Evolutionary conservation across 139 green algal genomes (phyloP), one percentile per base, ranked within the genome.

Genomic region (Klebsormidium nitens): DNA sequence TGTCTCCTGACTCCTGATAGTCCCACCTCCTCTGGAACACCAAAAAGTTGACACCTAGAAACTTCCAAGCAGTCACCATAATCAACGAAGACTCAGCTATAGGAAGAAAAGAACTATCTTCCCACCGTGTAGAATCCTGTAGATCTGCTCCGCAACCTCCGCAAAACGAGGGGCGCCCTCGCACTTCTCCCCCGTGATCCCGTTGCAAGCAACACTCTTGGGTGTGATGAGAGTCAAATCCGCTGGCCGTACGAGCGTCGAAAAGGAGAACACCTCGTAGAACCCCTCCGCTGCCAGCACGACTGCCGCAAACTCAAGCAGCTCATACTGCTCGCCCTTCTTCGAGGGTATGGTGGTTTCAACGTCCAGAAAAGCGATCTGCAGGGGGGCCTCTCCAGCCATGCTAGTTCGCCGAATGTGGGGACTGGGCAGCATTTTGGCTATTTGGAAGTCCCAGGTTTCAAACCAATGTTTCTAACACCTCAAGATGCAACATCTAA

Each of bases 321-420:
- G 35, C 14, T 74, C 70, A 23, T 40, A 17, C 5, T 14, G 14
- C n/a, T 74, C 50, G 35, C 70, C 70, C 56, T 14, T 17, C 37
- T n/a, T 3, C 26, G 28, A 5, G 29, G 70, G 70, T 26, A 73
- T 56, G 40, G 70, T 77, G 4, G 70, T 77, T 61, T 71, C 70
- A 5, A 77, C 23, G 59, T 77, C 70, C 17, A 66, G 74, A 35
- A 77, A 77, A 8, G 56, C 59, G 48, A 76, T 64, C 56, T 64
- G 14, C 56, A 14, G 56, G n/a, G n/a, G n/a, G n/a, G n/a, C n/a
- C n/a, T n/a, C n/a, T n/a, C n/a, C n/a, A n/a, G n/a, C n/a, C n/a
- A n/a, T n/a, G n/a, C n/a, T n/a, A n/a, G n/a, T n/a, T n/a, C n/a
- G n/a, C n/a, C n/a, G n/a, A n/a, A n/a, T n/a, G n/a, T n/a, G n/a